Evolutionary conservation across 140 eudicot species (phyloP), one percentile per base, ranked within the genome.

Genomic region (Anethum foeniculum): DNA sequence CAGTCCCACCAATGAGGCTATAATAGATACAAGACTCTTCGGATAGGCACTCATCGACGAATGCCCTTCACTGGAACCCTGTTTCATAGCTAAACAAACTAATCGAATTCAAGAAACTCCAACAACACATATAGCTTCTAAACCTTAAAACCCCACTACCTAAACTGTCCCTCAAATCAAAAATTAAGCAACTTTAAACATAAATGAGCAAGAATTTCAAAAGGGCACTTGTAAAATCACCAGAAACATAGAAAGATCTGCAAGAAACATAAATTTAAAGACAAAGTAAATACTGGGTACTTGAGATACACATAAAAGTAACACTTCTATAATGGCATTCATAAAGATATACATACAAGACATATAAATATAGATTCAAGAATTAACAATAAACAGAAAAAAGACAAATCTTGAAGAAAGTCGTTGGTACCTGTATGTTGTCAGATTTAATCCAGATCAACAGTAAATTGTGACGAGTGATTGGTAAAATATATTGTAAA

Each of bases 1-100:
- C 80, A 93, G 89, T 47, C 92, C 93, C 78, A 89, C 92, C 12
- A 86, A 92, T 18, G 92, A 85, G 56, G 87, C 88, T 71, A 87
- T 85, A 83, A 91, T 82, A 12, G 91, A 89, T 46, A 83, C 71
- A 83, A 93, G 84, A 5, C 86, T 75, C 84, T 85, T 93, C 1
- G 97, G 96, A 86, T 91, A 93, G 68, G 91, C 83, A 67, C 84
- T 77, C 84, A 47, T 64, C 32, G 81, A 39, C 38, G 87, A 81
- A 80, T 77, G 83, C 56, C 76, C 90, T 75, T 88, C 84, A 23
- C 47, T 13, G 58, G 88, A 79, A 75, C 80, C 84, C 58, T 82
- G 73, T 52, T 21, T 81, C 96, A 90, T 88, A 81, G 82, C 84
- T 83, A 41, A n/a, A 28, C 56, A 74, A 73, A 73, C 48, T 36